Evolutionary conservation across 805 yeast genomes (phyloP), one percentile per base, ranked within the genome.

Genomic region (Starmerella asiatica): DNA sequence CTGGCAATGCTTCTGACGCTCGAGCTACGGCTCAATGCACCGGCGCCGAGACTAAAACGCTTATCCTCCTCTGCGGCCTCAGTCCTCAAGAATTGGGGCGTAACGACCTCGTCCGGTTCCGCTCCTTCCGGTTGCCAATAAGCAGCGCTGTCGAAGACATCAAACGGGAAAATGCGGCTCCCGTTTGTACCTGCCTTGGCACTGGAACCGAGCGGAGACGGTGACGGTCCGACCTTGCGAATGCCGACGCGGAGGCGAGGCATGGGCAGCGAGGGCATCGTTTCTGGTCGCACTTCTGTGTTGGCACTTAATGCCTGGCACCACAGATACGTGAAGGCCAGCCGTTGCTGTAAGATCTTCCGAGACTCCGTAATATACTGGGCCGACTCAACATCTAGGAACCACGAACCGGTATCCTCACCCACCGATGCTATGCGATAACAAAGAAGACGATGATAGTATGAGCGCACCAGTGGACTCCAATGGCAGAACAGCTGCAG

Each of bases 401-500:
- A 48, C 43, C 48, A 44, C 4, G 36, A 52, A 26, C 34, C 50
- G 19, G 49, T 43, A 5, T 45, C 53, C 2, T 52, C 28, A 9
- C 58, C 59, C 2, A 55, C 59, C 2, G 58, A 53, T 2, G 48
- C 44, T 32, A 77, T 57, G 46, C 82, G 69, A 79, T 88, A 83
- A 35, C 81, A 66, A 15, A 83, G 43, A 18, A 83, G 63, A 30
- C 85, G 63, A 35, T 71, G 64, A 55, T 75, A 83, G 51, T 75
- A 79, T 3, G 79, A 69, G 28, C 94, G 63, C 19, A 81, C 75
- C 15, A 82, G 57, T 3, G 93, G 85, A 51, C 75, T 71, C 83
- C 93, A 84, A 57, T 84, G 93, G 29, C 76, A 69, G 51, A 83
- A 74, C 44, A 70, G 71, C 35, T 64, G 61, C 26, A 58, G 58